Evolutionary conservation across 1,284 basidiomycete genomes (phyloP).

Genomic region (Cystobasidium sp.): DNA sequence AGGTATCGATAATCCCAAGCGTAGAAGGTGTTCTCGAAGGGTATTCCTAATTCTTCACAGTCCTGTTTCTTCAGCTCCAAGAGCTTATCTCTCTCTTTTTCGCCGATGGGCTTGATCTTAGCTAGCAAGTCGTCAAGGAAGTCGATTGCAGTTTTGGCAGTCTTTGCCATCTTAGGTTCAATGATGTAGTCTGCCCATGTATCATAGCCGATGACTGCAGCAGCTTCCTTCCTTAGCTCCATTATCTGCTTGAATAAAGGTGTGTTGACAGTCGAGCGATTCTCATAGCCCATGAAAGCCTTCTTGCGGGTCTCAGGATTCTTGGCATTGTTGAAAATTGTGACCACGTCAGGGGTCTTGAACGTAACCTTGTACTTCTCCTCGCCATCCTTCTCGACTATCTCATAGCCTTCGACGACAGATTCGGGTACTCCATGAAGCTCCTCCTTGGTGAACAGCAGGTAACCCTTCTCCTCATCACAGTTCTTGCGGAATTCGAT

Average conservation of each 20-base stretch:
- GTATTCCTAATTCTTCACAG: constrained; percentile 64
- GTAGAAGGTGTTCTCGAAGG: constrained; percentile 70
- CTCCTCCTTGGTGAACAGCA: constrained; percentile 59
- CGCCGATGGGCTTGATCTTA: constrained; percentile 72
- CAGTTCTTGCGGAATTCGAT: constrained; percentile 80
- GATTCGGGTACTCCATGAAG: constrained; percentile 77
- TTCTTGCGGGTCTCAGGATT: constrained; percentile 68
- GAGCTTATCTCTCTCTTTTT: constrained; percentile 68
- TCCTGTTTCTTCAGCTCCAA: constrained; percentile 74
- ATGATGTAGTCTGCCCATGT: constrained; percentile 80
- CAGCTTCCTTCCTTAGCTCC: constrained; percentile 68
- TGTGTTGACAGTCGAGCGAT: constrained; percentile 69
- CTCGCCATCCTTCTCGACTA: constrained; percentile 55
- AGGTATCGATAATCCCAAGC: constrained; percentile 67
- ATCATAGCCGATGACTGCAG: constrained; percentile 69
- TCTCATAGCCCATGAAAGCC: constrained; percentile 70
- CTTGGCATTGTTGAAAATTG: constrained; percentile 62
- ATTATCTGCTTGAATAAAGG: constrained; percentile 70
- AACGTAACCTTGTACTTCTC: constrained; percentile 62
- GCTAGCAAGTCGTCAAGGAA: constrained; percentile 73
- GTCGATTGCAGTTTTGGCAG: constrained; percentile 64
- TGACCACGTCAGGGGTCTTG: constrained; percentile 76
- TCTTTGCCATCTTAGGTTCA: constrained; percentile 82
- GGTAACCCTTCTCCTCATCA: constrained; percentile 71
- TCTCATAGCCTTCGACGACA: constrained; percentile 73